Percentiles rank a stretch among this genome's conserved stretches.
phyloP scores from a whole-genome alignment of 2,329 filamentous ascomycete genomes.

The Chrysosporium keratinophilum region DNA sequence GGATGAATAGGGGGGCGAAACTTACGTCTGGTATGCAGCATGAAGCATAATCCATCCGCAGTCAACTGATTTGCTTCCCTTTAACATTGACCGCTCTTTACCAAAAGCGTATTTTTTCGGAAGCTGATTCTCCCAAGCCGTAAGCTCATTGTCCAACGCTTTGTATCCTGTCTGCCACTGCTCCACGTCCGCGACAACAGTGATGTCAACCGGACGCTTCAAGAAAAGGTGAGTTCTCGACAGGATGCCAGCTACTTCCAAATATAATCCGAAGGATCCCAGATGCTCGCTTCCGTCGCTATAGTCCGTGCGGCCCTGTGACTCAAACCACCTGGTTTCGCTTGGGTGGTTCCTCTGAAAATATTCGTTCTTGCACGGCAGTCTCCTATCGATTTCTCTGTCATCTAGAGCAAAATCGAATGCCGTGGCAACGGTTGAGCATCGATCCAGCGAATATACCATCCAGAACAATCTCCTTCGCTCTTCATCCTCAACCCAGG shows the following conservation, averaged over 20 bases:
- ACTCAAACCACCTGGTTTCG: conserved; percentile 69
- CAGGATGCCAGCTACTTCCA: conserved; percentile 78
- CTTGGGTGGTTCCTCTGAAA: conserved; percentile 76
- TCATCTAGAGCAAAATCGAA: conserved; percentile 87
- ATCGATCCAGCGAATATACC: conserved; percentile 81
- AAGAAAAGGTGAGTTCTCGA: conserved; percentile 81
- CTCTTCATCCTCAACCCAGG: conserved; percentile 84
- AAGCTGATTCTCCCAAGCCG: conserved; percentile 72
- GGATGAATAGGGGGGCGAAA: conserved; percentile 13
- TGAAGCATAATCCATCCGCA: conserved; percentile 87
- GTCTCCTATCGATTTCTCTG: conserved; percentile 73
- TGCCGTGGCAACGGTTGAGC: conserved; percentile 80
- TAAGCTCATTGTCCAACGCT: conserved; percentile 68
- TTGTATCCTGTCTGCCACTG: conserved; percentile 82
- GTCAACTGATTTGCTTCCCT: conserved; percentile 58
- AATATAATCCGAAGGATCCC: conserved; percentile 79
- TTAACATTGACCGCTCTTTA: conserved; percentile 62
- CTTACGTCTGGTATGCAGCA: conserved; percentile 73
- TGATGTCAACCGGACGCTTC: conserved; percentile 81
- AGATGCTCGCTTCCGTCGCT: conserved; percentile 63
- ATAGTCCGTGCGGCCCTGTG: conserved; percentile 48
- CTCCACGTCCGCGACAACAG: conserved; percentile 71
- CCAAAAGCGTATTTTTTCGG: conserved; percentile 63
- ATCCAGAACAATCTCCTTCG: conserved; percentile 84
- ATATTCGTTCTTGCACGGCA: conserved; percentile 79